Conservation (phyloP, 495 filamentous ascomycete genomes). For the Aspergillus cavernicola region DNA sequence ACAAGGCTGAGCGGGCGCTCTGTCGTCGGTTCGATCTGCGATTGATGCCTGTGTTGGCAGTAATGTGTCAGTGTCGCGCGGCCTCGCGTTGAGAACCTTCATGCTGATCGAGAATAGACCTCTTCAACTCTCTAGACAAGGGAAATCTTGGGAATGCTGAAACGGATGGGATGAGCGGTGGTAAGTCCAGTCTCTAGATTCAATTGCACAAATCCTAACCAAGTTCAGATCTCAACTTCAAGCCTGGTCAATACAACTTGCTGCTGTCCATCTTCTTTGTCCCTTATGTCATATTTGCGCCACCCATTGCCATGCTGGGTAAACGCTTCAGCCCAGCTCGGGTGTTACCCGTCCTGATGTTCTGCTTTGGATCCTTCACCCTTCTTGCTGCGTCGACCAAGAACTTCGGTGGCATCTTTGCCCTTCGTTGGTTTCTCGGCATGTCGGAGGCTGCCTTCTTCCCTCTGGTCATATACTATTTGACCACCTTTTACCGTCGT, state of each 20-base stretch:
- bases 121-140: slow-evolving; percentile 65
- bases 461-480: slow-evolving; percentile 61
- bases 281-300: slow-evolving; percentile 70
- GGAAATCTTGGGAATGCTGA: slow-evolving; percentile 69
- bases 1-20: slow-evolving; percentile 56
- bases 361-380: slow-evolving; percentile 60
- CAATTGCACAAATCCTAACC: neutral
- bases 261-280: slow-evolving; percentile 72
- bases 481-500: slow-evolving; percentile 66
- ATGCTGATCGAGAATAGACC: slow-evolving; percentile 27
- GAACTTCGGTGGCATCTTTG: slow-evolving; percentile 65
- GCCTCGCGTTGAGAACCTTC: neutral
- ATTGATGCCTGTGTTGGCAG: slow-evolving; percentile 57
- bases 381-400: slow-evolving; percentile 49
- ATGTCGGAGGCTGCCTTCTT: slow-evolving; percentile 75
- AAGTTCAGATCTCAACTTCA: slow-evolving; percentile 49
- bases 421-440: slow-evolving; percentile 55
- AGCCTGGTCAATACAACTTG: slow-evolving; percentile 63
- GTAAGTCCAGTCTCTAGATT: slow-evolving; percentile 20
- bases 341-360: slow-evolving; percentile 67
- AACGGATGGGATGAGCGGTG: slow-evolving; percentile 54
- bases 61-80: slow-evolving; percentile 51
- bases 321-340: slow-evolving; percentile 62
- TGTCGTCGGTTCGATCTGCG: slow-evolving; percentile 63
- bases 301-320: slow-evolving; percentile 61